A percentile compares a stretch with the other conserved stretches of the same genome.
phyloP scores from a whole-genome alignment of 345 rosid species.

The Eucalyptus fibrosa region DNA sequence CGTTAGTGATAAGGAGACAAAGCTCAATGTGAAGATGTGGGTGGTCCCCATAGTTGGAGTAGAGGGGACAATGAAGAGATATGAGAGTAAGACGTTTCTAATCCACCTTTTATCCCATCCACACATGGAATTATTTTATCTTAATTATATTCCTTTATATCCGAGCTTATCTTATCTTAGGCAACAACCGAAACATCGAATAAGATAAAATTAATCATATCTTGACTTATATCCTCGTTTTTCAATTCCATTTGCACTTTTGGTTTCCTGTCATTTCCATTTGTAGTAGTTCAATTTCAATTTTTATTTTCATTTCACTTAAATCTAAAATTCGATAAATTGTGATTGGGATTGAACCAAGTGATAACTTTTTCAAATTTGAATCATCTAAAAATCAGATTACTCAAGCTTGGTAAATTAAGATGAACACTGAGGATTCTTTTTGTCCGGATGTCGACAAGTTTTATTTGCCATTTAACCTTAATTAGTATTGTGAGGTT shows the following conservation, averaged over 20 bases:
- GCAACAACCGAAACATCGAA: background rate
- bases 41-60: background rate
- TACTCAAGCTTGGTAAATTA: background rate
- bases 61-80: background rate
- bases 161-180: background rate
- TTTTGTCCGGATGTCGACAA: background rate
- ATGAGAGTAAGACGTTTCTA: background rate
- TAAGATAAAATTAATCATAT: background rate
- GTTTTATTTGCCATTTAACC: background rate
- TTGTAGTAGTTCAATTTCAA: background rate
- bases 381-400: background rate
- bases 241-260: background rate
- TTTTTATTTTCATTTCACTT: background rate
- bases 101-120: background rate
- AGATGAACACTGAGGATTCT: background rate
- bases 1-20: accelerated
- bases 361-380: background rate
- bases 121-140: background rate
- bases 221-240: background rate
- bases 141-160: background rate
- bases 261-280: background rate
- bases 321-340: background rate
- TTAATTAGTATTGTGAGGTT: background rate
- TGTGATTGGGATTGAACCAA: background rate
- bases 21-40: background rate